Conservation (phyloP, 805 yeast species). For the Isabelozyma heimii region DNA sequence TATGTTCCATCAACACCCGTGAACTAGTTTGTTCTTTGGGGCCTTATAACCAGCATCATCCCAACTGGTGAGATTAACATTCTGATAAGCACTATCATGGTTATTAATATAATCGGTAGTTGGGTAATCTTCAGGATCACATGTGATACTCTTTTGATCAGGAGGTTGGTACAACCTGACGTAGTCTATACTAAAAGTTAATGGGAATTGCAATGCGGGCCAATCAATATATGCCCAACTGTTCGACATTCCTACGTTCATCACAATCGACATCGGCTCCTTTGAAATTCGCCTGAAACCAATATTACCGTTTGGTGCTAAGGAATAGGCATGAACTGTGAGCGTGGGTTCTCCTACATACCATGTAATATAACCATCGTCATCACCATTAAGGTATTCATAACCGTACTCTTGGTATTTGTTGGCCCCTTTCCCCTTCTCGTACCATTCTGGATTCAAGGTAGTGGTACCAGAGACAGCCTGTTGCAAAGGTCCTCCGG, state of each 20-base stretch:
- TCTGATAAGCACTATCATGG: conserved; percentile 67
- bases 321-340: conserved; percentile 68
- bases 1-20: conserved; percentile 10
- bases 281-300: conserved; percentile 78
- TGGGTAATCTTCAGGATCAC: conserved; percentile 86
- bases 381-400: conserved; percentile 66
- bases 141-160: conserved; percentile 57
- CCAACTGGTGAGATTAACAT: conserved; percentile 76
- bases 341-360: conserved; percentile 81
- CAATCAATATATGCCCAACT: conserved; percentile 95
- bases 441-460: conserved; percentile 80
- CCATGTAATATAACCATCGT: conserved; percentile 79
- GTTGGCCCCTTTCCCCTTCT: conserved; percentile 50
- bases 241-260: conserved; percentile 88
- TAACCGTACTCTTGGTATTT: conserved; percentile 72
- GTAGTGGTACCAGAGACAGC: conserved; percentile 84
- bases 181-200: conserved; percentile 71
- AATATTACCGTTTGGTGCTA: conserved; percentile 89
- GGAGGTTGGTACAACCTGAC: conserved; percentile 91
- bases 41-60: conserved; percentile 60
- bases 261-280: conserved; percentile 89
- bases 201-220: conserved; percentile 78
- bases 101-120: conserved; percentile 76
- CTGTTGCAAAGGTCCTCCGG: conserved; percentile 94
- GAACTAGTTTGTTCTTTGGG: conserved; percentile 37